Evolutionary conservation across 148 eudicot species (phyloP).

Genomic region (Pouteria glomerata): DNA sequence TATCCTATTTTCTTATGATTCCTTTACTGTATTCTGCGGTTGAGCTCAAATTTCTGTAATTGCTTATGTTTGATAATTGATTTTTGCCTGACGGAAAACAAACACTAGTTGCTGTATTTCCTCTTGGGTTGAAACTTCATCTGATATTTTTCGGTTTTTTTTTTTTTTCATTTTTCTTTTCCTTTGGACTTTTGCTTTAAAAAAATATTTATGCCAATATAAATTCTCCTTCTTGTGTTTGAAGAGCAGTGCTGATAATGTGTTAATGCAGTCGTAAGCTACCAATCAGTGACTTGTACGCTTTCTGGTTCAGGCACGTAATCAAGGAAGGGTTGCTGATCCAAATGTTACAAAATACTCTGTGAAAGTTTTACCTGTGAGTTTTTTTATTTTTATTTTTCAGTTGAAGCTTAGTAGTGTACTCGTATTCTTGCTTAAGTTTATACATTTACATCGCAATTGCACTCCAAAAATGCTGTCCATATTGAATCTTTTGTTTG

Average conservation of each 20-base stretch:
- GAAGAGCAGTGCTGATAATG: neutral
- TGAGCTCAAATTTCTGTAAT: neutral
- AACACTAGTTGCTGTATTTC: neutral
- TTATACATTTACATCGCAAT: neutral
- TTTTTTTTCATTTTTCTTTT: neutral
- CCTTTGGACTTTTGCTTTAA: neutral
- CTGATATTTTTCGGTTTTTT: neutral
- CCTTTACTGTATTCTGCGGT: neutral
- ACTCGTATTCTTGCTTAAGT: neutral
- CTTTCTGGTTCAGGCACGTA: constrained; percentile 49
- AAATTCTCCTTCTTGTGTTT: neutral
- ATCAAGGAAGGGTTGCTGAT: constrained; percentile 69
- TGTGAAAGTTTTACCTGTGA: constrained; percentile 90
- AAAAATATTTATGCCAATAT: neutral
- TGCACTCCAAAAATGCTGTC: neutral
- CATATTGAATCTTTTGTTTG: neutral
- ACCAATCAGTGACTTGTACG: neutral
- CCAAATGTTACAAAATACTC: constrained; percentile 86
- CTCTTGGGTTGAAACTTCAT: neutral
- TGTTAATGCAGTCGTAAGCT: neutral
- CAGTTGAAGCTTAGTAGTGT: neutral
- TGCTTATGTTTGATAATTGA: neutral
- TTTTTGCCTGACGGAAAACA: neutral
- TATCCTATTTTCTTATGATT: no score
- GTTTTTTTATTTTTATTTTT: constrained; percentile 13